Conservation (phyloP, 495 filamentous ascomycete species). For the Neurospora sublineolata region DNA sequence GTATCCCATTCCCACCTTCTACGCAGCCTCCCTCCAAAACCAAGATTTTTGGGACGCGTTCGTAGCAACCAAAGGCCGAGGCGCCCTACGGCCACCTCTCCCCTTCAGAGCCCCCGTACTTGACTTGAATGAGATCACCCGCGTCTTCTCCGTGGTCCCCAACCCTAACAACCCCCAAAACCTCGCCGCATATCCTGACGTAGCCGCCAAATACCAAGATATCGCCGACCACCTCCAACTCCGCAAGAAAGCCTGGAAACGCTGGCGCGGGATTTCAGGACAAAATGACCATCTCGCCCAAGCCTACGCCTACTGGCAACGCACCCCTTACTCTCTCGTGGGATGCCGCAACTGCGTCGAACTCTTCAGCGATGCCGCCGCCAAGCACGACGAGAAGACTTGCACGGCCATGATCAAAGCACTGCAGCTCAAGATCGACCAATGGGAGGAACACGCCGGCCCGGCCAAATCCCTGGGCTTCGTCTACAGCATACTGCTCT, state of each 20-base stretch:
- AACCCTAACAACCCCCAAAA: background rate
- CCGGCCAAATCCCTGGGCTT: background rate
- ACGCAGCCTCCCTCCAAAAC: background rate
- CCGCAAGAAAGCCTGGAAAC: background rate
- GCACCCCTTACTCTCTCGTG: background rate
- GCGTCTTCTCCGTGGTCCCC: background rate
- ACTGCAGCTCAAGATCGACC: background rate
- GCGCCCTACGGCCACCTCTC: background rate
- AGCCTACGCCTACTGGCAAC: background rate
- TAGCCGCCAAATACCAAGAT: background rate
- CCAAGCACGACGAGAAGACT: background rate
- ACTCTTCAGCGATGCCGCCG: background rate
- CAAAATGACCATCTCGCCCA: background rate
- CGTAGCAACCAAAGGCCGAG: background rate
- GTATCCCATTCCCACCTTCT: background rate
- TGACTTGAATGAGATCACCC: background rate
- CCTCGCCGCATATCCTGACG: background rate
- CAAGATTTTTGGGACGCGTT: background rate
- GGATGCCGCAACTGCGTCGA: background rate
- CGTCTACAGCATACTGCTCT: background rate
- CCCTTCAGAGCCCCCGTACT: background rate
- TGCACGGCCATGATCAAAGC: background rate
- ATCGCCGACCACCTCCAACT: background rate
- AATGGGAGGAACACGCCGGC: background rate
- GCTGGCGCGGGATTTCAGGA: background rate